Base-by-base conservation (phyloP, 2,329 filamentous ascomycete species). In the Pseudopithomyces maydicus region DNA sequence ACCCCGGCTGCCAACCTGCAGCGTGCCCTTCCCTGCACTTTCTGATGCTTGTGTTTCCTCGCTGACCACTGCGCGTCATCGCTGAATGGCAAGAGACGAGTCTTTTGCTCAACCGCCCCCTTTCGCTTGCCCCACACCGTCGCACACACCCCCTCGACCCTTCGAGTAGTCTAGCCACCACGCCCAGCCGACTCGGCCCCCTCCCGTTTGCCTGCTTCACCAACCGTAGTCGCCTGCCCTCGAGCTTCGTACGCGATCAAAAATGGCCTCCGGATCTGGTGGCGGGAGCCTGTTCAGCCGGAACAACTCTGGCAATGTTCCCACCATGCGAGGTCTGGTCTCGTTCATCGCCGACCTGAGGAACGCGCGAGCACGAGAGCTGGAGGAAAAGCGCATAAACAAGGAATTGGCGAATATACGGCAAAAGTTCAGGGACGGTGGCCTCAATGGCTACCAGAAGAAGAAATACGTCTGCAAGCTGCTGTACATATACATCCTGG, bases 381-480 rank as follows among this genome's bases (percentile, higher is more conserved):
- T 99, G 62, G 95, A 99, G 77, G 95, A 99, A 82, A 99, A 99
- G 84, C 87, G 95, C 74, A 98, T 99, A 81, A 99, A 99, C 79
- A 99, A 99, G 82, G 95, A 99, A 81, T 81, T 99, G 77, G 95
- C 95, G 74, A 99, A 99, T 74, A 99, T 99, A 76, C 88, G 92
- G 72, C 92, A 97, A 80, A 98, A 98, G 80, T 99, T 98, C 83
- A 97, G 96, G 85, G 91, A 95, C 76, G 93, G 92, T 63, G 95
- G 85, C 73, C 82, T 99, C 56, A 97, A 90, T 74, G 96, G 95
- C 65, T 99, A 99, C 75, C 92, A 97, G 82, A 97, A 96, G 84
- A 99, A 99, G 85, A 99, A 99, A 90, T 99, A 99, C 76, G 95
- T 99, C 66, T 99, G 95, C 91, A 99, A 99, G 88, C 87, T 99